Evolutionary conservation across 1,284 basidiomycete species (phyloP).

Genomic region (Malassezia caprae): DNA sequence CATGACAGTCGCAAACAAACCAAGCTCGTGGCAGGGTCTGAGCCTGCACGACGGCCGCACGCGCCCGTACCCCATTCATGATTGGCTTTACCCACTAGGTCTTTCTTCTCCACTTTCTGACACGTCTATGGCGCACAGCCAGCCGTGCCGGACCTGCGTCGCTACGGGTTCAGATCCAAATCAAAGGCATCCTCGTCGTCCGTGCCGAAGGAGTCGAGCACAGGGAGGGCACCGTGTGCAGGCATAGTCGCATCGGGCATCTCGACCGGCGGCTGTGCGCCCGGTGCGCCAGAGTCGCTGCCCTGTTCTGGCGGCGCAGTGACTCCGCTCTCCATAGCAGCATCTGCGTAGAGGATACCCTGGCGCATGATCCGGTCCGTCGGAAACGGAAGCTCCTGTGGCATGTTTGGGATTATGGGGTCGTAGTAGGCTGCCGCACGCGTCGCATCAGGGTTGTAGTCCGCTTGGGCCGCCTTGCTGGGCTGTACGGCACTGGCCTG

Average conservation of each 20-base stretch:
- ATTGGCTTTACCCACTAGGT: not conserved
- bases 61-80: not conserved
- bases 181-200: constrained; percentile 38
- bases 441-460: constrained; percentile 30
- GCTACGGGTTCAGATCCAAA: constrained; percentile 30
- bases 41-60: not conserved
- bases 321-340: constrained; percentile 18
- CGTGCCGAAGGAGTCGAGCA: constrained; percentile 16
- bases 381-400: constrained; percentile 36
- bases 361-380: constrained; percentile 35
- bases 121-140: not conserved
- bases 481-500: not conserved
- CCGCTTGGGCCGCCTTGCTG: constrained; percentile 11
- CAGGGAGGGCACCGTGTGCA: not conserved
- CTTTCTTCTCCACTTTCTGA: not conserved
- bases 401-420: constrained; percentile 32
- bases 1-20: not conserved
- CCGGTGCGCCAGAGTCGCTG: constrained; percentile 13
- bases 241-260: constrained; percentile 13
- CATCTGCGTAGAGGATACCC: constrained; percentile 30
- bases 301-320: constrained; percentile 2
- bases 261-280: constrained; percentile 8
- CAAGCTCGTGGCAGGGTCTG: not conserved
- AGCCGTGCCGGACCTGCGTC: not conserved
- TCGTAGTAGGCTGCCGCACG: constrained; percentile 33